Percentiles rank a stretch among this genome's conserved stretches.
Evolutionary conservation across 1,284 basidiomycete genomes (phyloP).

Genomic region (Tausonia pullulans): DNA sequence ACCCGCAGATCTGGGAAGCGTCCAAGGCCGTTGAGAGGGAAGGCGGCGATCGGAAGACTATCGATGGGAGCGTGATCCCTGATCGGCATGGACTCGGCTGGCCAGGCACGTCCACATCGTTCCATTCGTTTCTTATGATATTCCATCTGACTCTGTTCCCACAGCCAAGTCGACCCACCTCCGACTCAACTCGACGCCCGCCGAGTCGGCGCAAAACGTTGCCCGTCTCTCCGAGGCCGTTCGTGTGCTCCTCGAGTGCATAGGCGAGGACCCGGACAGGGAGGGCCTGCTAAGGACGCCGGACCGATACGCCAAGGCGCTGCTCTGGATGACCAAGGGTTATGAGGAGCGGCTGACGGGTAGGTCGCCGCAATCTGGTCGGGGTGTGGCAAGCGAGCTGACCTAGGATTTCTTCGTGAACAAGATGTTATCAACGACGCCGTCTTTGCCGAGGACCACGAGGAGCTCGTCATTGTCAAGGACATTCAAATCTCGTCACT

Average conservation of each 20-base stretch:
- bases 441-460: slow-evolving; percentile 97
- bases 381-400: neutral
- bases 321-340: slow-evolving; percentile 98
- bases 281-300: slow-evolving; percentile 87
- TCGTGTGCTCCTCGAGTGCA: slow-evolving; percentile 86
- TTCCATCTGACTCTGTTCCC: neutral
- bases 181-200: slow-evolving; percentile 64
- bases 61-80: slow-evolving; percentile 41
- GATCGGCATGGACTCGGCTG: slow-evolving; percentile 84
- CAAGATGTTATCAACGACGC: slow-evolving; percentile 96
- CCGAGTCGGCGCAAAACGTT: slow-evolving; percentile 60
- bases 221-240: slow-evolving; percentile 73
- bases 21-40: neutral
- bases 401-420: slow-evolving; percentile 1
- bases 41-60: slow-evolving; percentile 10
- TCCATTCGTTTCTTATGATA: neutral
- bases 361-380: slow-evolving; percentile 27
- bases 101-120: slow-evolving; percentile 54
- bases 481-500: slow-evolving; percentile 96
- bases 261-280: slow-evolving; percentile 94
- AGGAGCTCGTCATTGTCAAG: slow-evolving; percentile 97
- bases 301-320: slow-evolving; percentile 89
- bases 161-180: slow-evolving; percentile 80
- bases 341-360: slow-evolving; percentile 91
- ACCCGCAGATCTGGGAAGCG: slow-evolving; percentile 14